Evolutionary conservation across 352 stramenopile species (phyloP).

Genomic region (Elongisporangium prolatum): DNA sequence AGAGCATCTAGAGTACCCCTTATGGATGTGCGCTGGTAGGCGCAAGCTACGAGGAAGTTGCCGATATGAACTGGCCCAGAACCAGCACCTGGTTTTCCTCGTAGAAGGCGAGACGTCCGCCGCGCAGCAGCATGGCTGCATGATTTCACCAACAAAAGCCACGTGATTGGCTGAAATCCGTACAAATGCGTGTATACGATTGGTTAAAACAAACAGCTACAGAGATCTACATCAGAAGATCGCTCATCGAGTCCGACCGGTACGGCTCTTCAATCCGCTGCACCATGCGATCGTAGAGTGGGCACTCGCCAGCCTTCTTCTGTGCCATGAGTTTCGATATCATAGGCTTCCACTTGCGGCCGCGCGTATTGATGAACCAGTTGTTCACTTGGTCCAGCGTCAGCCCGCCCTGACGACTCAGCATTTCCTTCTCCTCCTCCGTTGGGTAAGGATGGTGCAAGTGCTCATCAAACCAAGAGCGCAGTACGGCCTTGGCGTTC

Average conservation of each 20-base stretch:
- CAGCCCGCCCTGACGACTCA: conserved; percentile 63
- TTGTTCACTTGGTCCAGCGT: conserved; percentile 87
- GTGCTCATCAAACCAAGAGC: conserved; percentile 80
- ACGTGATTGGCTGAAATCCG: conserved; percentile 10
- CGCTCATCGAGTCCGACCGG: conserved; percentile 18
- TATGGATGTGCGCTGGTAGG: conserved; percentile 96
- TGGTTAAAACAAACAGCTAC: conserved; percentile 11
- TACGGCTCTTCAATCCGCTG: conserved; percentile 79
- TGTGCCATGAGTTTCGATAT: conserved; percentile 64
- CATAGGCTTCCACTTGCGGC: conserved; percentile 85
- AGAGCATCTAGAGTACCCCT: too few species aligned
- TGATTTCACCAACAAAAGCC: conserved; percentile 1
- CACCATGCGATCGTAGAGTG: conserved; percentile 73
- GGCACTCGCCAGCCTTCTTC: conserved; percentile 52
- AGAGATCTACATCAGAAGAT: background rate
- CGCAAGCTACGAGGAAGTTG: conserved; percentile 94
- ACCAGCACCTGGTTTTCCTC: conserved; percentile 54
- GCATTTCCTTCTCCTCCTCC: conserved; percentile 77
- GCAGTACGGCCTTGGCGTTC: conserved; percentile 64
- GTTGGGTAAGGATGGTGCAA: conserved; percentile 82
- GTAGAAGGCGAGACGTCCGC: conserved; percentile 16
- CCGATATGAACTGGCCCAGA: conserved; percentile 89
- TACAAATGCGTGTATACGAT: conserved; percentile 3
- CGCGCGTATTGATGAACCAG: conserved; percentile 87
- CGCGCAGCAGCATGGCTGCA: background rate